Evolutionary conservation across 192 early-diverging fungal genomes (phyloP).

Genomic region (Spizellomyces punctatus): DNA sequence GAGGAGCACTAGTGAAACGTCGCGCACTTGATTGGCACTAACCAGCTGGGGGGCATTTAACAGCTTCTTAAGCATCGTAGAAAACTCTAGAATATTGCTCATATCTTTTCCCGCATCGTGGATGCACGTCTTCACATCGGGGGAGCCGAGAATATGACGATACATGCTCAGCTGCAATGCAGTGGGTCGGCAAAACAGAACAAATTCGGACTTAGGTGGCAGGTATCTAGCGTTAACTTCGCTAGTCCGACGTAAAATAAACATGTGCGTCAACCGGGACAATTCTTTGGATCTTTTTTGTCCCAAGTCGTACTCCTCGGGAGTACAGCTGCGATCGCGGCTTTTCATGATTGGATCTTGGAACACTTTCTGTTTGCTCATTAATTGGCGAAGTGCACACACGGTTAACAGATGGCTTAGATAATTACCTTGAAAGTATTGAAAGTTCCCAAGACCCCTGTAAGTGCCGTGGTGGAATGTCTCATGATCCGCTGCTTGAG

Average conservation of each 20-base stretch:
- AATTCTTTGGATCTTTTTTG: constrained; percentile 33
- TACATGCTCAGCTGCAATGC: constrained; percentile 42
- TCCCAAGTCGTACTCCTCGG: constrained; percentile 35
- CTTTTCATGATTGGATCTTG: constrained; percentile 43
- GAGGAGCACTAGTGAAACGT: background rate
- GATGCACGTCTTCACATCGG: constrained; percentile 2
- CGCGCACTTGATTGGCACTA: constrained; percentile 4
- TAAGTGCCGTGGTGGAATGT: no score
- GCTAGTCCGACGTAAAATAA: constrained; percentile 63
- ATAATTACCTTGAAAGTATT: background rate
- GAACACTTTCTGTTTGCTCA: constrained; percentile 29
- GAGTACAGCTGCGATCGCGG: constrained; percentile 27
- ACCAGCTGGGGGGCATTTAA: constrained; percentile 40
- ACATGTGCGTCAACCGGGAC: constrained; percentile 44
- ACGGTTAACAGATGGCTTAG: no score
- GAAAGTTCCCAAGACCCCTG: background rate
- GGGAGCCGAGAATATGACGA: constrained; percentile 14
- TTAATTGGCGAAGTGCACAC: background rate
- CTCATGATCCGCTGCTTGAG: no score
- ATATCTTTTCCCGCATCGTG: constrained; percentile 20
- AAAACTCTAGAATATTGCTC: constrained; percentile 46
- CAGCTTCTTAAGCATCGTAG: constrained; percentile 44
- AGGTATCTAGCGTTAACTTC: constrained; percentile 54
- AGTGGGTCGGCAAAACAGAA: constrained; percentile 57
- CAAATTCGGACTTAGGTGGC: constrained; percentile 60